Conservation (phyloP, 495 filamentous ascomycete species). For the Sphaerosporella brunnea region DNA sequence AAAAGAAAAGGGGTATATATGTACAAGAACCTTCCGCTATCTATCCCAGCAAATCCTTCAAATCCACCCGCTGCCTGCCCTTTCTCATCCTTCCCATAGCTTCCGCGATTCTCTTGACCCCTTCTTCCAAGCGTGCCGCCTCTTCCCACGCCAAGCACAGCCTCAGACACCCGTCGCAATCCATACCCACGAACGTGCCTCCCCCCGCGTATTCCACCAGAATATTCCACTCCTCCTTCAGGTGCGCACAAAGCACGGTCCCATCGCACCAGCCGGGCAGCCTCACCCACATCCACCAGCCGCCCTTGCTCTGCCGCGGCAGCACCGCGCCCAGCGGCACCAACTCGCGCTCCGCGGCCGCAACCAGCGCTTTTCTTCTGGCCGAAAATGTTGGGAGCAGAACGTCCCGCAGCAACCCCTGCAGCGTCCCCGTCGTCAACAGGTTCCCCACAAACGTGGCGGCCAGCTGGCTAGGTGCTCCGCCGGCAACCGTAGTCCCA, state of each 20-base stretch:
- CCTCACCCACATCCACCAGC: conserved; percentile 67
- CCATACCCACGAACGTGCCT: conserved; percentile 51
- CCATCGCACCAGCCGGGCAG: conserved; percentile 39
- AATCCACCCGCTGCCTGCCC: background rate
- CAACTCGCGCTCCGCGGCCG: conserved; percentile 39
- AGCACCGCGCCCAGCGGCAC: conserved; percentile 35
- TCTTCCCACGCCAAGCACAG: conserved; percentile 65
- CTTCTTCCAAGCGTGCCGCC: conserved; percentile 47
- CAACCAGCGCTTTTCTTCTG: conserved; percentile 37
- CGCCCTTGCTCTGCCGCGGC: conserved; percentile 39
- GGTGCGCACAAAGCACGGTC: conserved; percentile 36
- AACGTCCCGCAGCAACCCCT: conserved; percentile 28
- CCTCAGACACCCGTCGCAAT: conserved; percentile 39
- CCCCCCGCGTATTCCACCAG: conserved; percentile 43
- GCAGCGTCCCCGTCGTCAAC: conserved; percentile 35
- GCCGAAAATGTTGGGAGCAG: conserved; percentile 38
- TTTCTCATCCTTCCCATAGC: conserved; percentile 16
- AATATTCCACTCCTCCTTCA: conserved; percentile 40
- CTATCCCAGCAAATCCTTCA: conserved; percentile 1
- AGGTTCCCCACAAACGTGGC: conserved; percentile 48
- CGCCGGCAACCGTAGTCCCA: conserved; percentile 50
- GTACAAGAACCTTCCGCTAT: too few species aligned
- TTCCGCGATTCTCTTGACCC: conserved; percentile 42
- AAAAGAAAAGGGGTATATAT: too few species aligned
- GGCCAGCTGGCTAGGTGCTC: conserved; percentile 53